Evolutionary conservation across 1,284 basidiomycete genomes (phyloP).

Genomic region (Butyriboletus appendiculatus): DNA sequence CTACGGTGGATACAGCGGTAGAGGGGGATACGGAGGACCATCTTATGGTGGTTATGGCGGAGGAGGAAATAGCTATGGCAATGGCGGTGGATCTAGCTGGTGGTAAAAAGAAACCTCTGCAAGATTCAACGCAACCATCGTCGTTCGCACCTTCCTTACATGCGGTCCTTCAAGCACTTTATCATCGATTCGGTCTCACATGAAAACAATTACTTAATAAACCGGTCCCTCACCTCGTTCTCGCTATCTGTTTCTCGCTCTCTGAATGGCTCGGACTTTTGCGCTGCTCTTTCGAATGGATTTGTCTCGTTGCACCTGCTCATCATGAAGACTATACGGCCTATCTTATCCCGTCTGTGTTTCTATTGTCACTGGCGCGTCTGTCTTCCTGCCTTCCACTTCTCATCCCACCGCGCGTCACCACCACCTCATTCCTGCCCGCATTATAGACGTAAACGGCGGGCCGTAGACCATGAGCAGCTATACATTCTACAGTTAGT

Average conservation of each 20-base stretch:
- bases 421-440: slow-evolving; percentile 33
- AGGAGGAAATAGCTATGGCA: slow-evolving; percentile 40
- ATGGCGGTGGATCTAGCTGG: slow-evolving; percentile 42
- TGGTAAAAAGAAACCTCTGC: slow-evolving; percentile 37
- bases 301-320: slow-evolving; percentile 66
- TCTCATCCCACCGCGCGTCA: slow-evolving; percentile 28
- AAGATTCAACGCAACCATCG: slow-evolving; percentile 15
- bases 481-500: slow-evolving; percentile 38
- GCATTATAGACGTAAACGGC: slow-evolving; percentile 45
- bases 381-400: slow-evolving; percentile 20
- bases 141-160: slow-evolving; percentile 6
- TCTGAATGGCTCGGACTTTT: slow-evolving; percentile 37
- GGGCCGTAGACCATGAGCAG: slow-evolving; percentile 48
- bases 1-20: slow-evolving; percentile 43
- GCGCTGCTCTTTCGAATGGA: slow-evolving; percentile 62
- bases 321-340: slow-evolving; percentile 52
- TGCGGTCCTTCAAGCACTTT: slow-evolving; percentile 15
- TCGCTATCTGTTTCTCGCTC: slow-evolving; percentile 32
- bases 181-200: slow-evolving; percentile 18
- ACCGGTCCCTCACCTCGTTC: slow-evolving; percentile 13
- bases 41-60: slow-evolving; percentile 44
- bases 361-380: slow-evolving; percentile 40
- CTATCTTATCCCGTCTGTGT: slow-evolving; percentile 46
- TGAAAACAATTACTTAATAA: slow-evolving; percentile 29
- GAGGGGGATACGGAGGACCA: slow-evolving; percentile 38